Base-by-base conservation (phyloP, 768 basidiomycete species). In the Rhodotorula babjevae region DNA sequence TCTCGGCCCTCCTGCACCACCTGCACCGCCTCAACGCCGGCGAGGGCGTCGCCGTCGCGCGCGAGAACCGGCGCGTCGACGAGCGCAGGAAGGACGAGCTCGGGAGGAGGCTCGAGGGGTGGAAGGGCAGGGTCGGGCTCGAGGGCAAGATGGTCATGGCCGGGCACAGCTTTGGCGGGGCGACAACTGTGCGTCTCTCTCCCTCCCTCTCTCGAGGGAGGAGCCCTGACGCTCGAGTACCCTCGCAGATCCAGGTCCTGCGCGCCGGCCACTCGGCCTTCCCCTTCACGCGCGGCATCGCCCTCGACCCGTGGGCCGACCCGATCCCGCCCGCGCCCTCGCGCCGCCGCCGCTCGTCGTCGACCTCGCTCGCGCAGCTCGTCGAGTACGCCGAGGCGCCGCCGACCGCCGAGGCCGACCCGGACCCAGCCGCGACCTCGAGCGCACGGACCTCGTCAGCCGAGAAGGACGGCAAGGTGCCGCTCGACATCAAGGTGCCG, bases 291-390 rank as follows among this genome's bases (percentile, higher is more conserved):
- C 85, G 85, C 60, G 86, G 85, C 16, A 78, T 93, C 31, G 83
- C 89, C 31, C 84, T 91, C 27, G 92, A 93, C 80, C 92, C 92
- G 29, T 93, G 92, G 91, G 81, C 92, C 15, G 90, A 92, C 67
- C 90, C 91, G 9, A 61, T 76, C 33, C 74, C 69, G 25, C 67
- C 69, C 33, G 64, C 60, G 0, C 59, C 47, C 0, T 21, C 52
- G 2, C 9, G 12, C 7, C 11, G n/a, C 31, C 31, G 21, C 53
- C 19, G 16, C 61, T 40, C 33, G 29, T 42, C 59, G 36, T 36
- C 36, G 36, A 36, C 36, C 36, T 36, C 36, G 27, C 19, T 44
- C n/a, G 29, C 42, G 42, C 44, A n/a, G 29, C 42, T 61, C 60
- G 27, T 36, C 36, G 36, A 36, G 36, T 4, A 10, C 2, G 21